These are phyloP conservation scores for Irpex rosettiformis DNA, from an alignment of 1,284 basidiomycete species.

Conservation along the genomic window DNA sequence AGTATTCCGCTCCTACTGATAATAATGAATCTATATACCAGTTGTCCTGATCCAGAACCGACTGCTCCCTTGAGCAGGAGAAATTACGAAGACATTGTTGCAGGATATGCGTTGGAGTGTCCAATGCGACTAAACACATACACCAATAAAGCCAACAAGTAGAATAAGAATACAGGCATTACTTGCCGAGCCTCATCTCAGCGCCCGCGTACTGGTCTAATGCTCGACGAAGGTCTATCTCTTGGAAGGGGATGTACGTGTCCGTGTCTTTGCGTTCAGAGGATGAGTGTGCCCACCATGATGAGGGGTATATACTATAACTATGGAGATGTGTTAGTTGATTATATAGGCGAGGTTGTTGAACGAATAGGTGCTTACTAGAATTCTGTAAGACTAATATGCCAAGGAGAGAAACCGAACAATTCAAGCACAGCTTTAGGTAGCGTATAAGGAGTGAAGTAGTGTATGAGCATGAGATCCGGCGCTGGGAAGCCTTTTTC, in stretches of 20 bases:
- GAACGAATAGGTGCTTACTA: slow-evolving; percentile 63
- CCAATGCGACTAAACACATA: background rate
- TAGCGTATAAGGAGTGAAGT: slow-evolving; percentile 37
- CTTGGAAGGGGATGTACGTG: slow-evolving; percentile 35
- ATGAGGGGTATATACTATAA: slow-evolving; percentile 8
- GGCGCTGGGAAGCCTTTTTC: slow-evolving; percentile 53
- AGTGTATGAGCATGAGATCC: slow-evolving; percentile 72
- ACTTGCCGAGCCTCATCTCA: slow-evolving; percentile 74
- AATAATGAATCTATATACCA: no score
- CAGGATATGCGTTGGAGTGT: background rate
- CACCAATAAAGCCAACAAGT: background rate
- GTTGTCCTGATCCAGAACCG: no score
- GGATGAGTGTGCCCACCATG: slow-evolving; percentile 11
- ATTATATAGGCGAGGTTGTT: no score
- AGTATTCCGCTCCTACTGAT: no score
- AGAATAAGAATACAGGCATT: slow-evolving; percentile 20
- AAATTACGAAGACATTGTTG: slow-evolving; percentile 1
- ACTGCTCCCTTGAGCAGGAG: no score
- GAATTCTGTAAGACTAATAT: slow-evolving; percentile 70
- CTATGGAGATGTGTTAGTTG: slow-evolving; percentile 6
- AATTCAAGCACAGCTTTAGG: slow-evolving; percentile 52
- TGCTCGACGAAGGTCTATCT: slow-evolving; percentile 58
- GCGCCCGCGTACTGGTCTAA: slow-evolving; percentile 66
- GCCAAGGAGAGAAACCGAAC: slow-evolving; percentile 77
- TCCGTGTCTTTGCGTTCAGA: slow-evolving; percentile 1